These are phyloP conservation scores for Dentipellis fragilis DNA, from an alignment of 768 basidiomycete species.

Conservation along the genomic window DNA sequence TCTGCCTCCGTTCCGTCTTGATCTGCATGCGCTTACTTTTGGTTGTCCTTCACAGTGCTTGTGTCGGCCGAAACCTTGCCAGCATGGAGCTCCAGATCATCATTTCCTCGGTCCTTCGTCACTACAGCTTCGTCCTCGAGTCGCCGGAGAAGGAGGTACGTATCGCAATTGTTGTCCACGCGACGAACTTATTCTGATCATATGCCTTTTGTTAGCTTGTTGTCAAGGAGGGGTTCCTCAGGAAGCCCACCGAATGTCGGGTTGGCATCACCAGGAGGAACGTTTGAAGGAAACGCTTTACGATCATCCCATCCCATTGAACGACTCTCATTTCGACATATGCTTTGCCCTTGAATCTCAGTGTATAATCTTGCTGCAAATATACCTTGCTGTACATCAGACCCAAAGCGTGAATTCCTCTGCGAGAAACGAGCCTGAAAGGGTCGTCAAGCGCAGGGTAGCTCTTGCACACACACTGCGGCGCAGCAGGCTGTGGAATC, in stretches of 20 bases:
- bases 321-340: background rate
- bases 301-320: background rate
- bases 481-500: background rate
- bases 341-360: background rate
- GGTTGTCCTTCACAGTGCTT: constrained; percentile 39
- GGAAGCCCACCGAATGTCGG: constrained; percentile 67
- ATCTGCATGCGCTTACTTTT: background rate
- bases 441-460: too few species aligned
- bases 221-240: constrained; percentile 78
- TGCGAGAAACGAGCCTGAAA: too few species aligned
- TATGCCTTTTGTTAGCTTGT: constrained; percentile 35
- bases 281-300: background rate
- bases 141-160: constrained; percentile 46
- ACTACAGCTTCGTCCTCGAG: constrained; percentile 66
- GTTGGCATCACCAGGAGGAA: constrained; percentile 67
- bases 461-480: background rate
- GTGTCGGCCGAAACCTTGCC: constrained; percentile 79
- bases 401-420: too few species aligned
- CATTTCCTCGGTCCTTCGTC: constrained; percentile 66
- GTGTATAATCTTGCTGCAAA: too few species aligned
- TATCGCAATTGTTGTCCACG: constrained; percentile 4
- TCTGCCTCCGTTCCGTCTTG: background rate
- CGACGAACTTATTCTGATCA: background rate
- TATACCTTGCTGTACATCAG: too few species aligned
- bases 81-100: constrained; percentile 74